phyloP scores from a whole-genome alignment of 805 yeast genomes.

The Lipomyces japonicus region DNA sequence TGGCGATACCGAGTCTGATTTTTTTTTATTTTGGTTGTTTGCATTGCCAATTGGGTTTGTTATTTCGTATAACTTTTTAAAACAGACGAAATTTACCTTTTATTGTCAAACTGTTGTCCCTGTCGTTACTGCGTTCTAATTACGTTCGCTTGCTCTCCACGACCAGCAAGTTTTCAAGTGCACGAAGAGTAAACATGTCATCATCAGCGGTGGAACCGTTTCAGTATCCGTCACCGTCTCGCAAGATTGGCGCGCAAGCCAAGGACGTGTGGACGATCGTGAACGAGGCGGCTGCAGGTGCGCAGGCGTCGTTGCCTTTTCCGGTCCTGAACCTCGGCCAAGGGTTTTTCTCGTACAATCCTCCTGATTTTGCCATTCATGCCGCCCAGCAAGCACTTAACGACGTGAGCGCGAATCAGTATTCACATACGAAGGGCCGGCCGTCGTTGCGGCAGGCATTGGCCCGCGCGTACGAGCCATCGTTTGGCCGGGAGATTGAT shows the following conservation, averaged over 20 bases:
- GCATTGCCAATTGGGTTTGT: neutral
- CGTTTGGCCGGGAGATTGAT: constrained; percentile 54
- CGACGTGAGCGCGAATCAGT: constrained; percentile 77
- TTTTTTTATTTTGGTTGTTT: no score
- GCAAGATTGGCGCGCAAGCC: constrained; percentile 27
- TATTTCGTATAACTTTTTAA: no score
- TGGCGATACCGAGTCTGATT: no score
- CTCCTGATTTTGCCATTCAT: constrained; percentile 85
- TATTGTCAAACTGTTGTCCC: no score
- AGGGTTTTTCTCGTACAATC: constrained; percentile 94
- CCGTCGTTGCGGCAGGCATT: constrained; percentile 69
- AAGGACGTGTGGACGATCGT: constrained; percentile 89
- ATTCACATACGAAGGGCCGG: constrained; percentile 87
- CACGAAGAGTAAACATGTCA: no score
- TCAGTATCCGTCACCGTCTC: constrained; percentile 24
- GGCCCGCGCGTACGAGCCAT: constrained; percentile 65
- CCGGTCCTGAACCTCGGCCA: constrained; percentile 89
- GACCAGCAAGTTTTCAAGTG: no score
- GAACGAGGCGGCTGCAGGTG: constrained; percentile 90
- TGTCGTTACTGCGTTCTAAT: neutral
- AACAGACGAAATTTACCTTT: no score
- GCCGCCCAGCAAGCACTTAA: constrained; percentile 77
- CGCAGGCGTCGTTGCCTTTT: constrained; percentile 62
- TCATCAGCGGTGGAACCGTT: constrained; percentile 1
- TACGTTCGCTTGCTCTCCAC: neutral